Evolutionary conservation across 2,329 filamentous ascomycete genomes (phyloP).

Genomic region (Calonectria hawksworthii): DNA sequence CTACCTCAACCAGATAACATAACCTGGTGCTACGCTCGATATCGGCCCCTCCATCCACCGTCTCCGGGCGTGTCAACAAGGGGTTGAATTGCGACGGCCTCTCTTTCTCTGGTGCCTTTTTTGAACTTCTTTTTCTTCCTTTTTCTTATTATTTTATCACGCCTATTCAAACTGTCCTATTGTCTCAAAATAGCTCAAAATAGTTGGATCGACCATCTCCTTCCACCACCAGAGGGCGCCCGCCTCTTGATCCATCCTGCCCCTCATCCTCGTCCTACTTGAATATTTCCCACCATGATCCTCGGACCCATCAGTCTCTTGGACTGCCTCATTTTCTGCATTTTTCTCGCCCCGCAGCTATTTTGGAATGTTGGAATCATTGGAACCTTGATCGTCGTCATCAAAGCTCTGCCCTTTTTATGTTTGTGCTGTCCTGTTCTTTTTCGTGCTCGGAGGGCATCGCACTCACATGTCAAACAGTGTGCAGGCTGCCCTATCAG

Average conservation of each 20-base stretch:
- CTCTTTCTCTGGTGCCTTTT: background rate
- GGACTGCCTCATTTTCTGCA: constrained; percentile 80
- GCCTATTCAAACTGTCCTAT: background rate
- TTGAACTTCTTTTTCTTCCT: background rate
- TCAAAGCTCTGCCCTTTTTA: constrained; percentile 78
- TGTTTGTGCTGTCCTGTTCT: constrained; percentile 59
- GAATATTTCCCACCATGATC: constrained; percentile 69
- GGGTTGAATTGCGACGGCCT: background rate
- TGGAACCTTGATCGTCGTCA: constrained; percentile 67
- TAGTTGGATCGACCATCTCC: background rate
- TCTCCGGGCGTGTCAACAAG: background rate
- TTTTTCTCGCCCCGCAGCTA: constrained; percentile 80
- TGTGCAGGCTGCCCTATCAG: constrained; percentile 47
- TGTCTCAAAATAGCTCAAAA: background rate
- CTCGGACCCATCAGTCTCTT: constrained; percentile 80
- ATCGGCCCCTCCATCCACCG: constrained; percentile 13
- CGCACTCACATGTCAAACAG: constrained; percentile 38
- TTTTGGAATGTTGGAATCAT: constrained; percentile 76
- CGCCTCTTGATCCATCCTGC: constrained; percentile 21
- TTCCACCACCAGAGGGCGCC: background rate
- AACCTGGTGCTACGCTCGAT: background rate
- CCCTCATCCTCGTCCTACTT: constrained; percentile 10
- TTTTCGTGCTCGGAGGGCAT: background rate
- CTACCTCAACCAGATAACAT: constrained; percentile 11
- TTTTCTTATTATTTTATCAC: background rate